A percentile compares a stretch with the other conserved stretches of the same genome.
Conservation (phyloP, 768 basidiomycete genomes). For the Leccinum subgranulosum region DNA sequence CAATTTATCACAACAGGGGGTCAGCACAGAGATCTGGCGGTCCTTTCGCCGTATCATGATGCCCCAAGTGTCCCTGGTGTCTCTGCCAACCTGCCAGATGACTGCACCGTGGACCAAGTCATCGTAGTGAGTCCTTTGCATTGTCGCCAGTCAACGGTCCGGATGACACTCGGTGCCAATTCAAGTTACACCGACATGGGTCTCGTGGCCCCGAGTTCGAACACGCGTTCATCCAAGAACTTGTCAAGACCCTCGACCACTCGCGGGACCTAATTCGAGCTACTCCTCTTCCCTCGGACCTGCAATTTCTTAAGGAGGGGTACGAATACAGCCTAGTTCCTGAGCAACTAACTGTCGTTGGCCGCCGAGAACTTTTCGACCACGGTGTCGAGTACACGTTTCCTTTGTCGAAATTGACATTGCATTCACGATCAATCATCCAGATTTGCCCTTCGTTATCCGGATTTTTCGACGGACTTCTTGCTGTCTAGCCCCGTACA, state of each 20-base stretch:
- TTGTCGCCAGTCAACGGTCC: not conserved
- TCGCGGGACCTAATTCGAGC: slow-evolving; percentile 22
- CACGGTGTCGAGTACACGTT: slow-evolving; percentile 36
- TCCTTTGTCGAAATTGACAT: not conserved
- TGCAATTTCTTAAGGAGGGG: slow-evolving; percentile 38
- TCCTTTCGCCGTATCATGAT: slow-evolving; percentile 36
- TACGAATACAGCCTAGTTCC: slow-evolving; percentile 33
- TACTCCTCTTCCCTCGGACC: slow-evolving; percentile 29
- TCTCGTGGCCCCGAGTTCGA: slow-evolving; percentile 36
- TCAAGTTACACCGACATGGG: slow-evolving; percentile 42
- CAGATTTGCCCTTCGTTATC: slow-evolving; percentile 24
- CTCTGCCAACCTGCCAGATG: slow-evolving; percentile 30
- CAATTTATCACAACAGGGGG: not conserved
- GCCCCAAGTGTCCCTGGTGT: slow-evolving; percentile 29
- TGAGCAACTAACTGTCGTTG: slow-evolving; percentile 37
- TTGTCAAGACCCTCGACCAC: slow-evolving; percentile 31
- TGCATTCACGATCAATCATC: not conserved
- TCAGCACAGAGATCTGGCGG: slow-evolving; percentile 24
- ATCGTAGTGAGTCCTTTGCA: slow-evolving; percentile 28
- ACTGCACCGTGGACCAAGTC: slow-evolving; percentile 40
- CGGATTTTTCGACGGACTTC: slow-evolving; percentile 16
- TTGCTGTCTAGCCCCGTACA: slow-evolving; percentile 13
- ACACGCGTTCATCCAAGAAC: slow-evolving; percentile 30
- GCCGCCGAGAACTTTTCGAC: slow-evolving; percentile 37
- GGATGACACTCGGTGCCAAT: not conserved